Evolutionary conservation across 495 filamentous ascomycete species (phyloP).

Genomic region (Astrothelium subdiscretum): DNA sequence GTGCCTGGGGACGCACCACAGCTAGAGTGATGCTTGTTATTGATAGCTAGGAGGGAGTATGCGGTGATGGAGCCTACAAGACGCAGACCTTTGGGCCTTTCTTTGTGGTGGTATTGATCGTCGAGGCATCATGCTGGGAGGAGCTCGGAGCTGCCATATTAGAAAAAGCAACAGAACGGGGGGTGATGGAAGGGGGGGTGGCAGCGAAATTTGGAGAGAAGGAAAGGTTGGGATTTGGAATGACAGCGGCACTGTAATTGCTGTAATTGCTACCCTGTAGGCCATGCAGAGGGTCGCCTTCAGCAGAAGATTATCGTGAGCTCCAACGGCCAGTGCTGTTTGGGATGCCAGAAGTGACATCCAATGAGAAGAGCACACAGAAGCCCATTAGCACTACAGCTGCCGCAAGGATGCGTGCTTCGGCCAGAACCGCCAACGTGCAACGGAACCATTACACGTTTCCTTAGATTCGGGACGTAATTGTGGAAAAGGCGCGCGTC

Average conservation of each 20-base stretch:
- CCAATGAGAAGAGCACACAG: neutral
- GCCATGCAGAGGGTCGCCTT: neutral
- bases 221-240: neutral
- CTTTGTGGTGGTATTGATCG: constrained; percentile 11
- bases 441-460: neutral
- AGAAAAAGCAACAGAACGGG: neutral
- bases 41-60: neutral
- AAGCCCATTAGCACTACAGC: neutral
- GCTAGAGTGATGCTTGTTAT: constrained; percentile 19
- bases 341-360: neutral
- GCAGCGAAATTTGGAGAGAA: neutral
- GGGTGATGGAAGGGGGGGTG: neutral
- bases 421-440: neutral
- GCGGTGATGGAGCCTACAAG: constrained; percentile 31
- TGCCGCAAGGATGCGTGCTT: neutral
- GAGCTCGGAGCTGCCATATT: neutral
- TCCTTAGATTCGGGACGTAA: neutral
- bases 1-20: constrained; percentile 68
- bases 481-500: neutral
- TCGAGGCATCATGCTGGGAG: neutral
- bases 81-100: constrained; percentile 51
- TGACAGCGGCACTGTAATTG: neutral
- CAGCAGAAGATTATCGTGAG: neutral
- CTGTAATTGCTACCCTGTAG: neutral
- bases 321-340: neutral